Percentiles rank a stretch among this genome's conserved stretches.
phyloP scores from a whole-genome alignment of 768 basidiomycete species.

The Rhodotorula sphaerocarpa region DNA sequence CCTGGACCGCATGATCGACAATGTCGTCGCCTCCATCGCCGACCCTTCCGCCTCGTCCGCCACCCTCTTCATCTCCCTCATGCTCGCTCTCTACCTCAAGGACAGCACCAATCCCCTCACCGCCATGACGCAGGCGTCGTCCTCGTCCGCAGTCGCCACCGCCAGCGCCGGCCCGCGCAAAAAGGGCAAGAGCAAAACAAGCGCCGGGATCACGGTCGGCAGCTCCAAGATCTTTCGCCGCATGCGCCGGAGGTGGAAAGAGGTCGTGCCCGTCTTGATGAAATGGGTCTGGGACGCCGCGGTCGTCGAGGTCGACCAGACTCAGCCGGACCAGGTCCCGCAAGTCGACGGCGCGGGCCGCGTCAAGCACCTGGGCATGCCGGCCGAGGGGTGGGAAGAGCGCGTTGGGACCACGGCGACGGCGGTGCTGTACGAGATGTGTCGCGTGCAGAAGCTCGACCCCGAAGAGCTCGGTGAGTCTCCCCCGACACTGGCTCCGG shows the following conservation, averaged over 20 bases:
- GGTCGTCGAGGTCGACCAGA: constrained; percentile 54
- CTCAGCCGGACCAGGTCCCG: constrained; percentile 46
- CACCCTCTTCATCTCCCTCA: constrained; percentile 30
- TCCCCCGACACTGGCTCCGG: background rate
- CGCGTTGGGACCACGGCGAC: constrained; percentile 35
- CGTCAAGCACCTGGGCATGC: constrained; percentile 13
- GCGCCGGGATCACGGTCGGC: constrained; percentile 8
- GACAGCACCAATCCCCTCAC: constrained; percentile 8
- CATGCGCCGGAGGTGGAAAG: constrained; percentile 55
- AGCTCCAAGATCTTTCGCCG: constrained; percentile 27
- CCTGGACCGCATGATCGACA: constrained; percentile 81
- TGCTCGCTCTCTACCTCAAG: constrained; percentile 27
- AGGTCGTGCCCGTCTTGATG: constrained; percentile 71
- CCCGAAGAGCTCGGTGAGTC: constrained; percentile 67
- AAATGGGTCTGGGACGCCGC: constrained; percentile 67
- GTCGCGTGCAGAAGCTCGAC: constrained; percentile 75
- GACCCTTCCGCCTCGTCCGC: constrained; percentile 56
- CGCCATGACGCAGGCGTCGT: too few relatives aligned
- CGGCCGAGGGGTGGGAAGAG: constrained; percentile 33
- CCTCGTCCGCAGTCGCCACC: too few relatives aligned
- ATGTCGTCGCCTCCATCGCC: constrained; percentile 52
- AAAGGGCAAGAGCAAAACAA: background rate
- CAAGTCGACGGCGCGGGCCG: background rate
- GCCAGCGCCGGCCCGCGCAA: background rate
- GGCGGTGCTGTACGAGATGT: constrained; percentile 69